Conservation (phyloP, 257 asterid genomes). For the Solanum microdontum region DNA sequence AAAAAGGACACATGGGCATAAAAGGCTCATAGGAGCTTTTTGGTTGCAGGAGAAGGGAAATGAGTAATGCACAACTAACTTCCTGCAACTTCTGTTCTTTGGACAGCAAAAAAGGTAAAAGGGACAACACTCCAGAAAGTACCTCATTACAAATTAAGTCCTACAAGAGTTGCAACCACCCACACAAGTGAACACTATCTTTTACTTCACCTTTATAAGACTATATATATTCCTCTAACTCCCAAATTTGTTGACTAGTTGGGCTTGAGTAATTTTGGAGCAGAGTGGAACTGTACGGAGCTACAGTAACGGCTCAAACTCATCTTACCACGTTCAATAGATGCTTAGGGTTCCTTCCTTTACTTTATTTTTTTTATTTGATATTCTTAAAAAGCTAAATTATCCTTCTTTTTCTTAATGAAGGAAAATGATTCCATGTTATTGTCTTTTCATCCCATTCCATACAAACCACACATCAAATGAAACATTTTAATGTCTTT, state of each 20-base stretch:
- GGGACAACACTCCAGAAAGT: background rate
- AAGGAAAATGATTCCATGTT: background rate
- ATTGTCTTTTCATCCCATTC: background rate
- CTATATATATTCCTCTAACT: background rate
- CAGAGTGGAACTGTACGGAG: background rate
- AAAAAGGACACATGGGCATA: background rate
- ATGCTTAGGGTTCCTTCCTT: background rate
- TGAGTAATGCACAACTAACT: background rate
- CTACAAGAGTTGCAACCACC: background rate
- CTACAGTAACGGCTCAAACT: background rate
- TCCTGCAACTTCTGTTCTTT: background rate
- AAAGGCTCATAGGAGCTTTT: background rate
- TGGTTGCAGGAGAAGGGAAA: background rate
- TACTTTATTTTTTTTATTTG: background rate
- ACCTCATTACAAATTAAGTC: background rate
- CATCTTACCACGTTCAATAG: background rate
- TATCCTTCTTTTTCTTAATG: background rate
- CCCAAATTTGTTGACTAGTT: background rate
- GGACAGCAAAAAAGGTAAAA: background rate
- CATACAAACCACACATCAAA: background rate
- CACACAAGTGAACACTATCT: background rate
- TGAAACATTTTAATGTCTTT: background rate
- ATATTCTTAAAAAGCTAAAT: background rate
- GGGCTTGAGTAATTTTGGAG: background rate
- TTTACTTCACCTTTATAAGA: background rate